Evolutionary conservation across 2,329 filamentous ascomycete species (phyloP).

Genomic region (Fonsecaea erecta): DNA sequence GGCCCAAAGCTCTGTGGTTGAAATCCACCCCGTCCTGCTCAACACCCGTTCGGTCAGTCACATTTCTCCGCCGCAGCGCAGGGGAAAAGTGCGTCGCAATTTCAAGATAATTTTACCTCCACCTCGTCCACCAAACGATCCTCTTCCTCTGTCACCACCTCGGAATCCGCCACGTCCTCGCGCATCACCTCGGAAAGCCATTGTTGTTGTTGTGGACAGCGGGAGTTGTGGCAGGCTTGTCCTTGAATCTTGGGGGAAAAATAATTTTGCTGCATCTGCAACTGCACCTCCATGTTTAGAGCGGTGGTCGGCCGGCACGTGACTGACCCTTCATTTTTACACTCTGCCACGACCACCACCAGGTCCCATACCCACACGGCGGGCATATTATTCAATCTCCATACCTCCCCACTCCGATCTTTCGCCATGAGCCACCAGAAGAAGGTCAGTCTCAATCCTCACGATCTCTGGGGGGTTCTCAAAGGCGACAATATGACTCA

Average conservation of each 20-base stretch:
- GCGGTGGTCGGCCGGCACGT: constrained; percentile 27
- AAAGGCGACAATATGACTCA: constrained; percentile 32
- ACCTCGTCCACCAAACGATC: constrained; percentile 47
- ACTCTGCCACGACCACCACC: not conserved
- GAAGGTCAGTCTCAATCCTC: constrained; percentile 36
- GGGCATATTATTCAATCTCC: constrained; percentile 23
- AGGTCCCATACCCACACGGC: constrained; percentile 16
- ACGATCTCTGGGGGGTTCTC: constrained; percentile 37
- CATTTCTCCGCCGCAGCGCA: constrained; percentile 32
- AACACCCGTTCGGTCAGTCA: constrained; percentile 19
- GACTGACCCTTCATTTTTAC: constrained; percentile 21
- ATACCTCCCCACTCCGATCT: constrained; percentile 21
- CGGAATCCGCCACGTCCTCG: constrained; percentile 56
- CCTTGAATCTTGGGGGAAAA: constrained; percentile 19
- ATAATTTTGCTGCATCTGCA: constrained; percentile 23
- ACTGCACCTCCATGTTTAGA: constrained; percentile 22
- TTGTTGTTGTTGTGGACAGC: constrained; percentile 47
- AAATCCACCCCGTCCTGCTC: constrained; percentile 62
- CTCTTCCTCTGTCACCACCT: constrained; percentile 59
- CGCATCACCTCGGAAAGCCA: constrained; percentile 68
- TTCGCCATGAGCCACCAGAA: constrained; percentile 36
- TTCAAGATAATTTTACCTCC: constrained; percentile 45
- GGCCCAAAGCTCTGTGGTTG: constrained; percentile 66
- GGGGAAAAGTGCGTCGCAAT: constrained; percentile 33
- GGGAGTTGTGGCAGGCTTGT: constrained; percentile 18